Evolutionary conservation across 495 filamentous ascomycete species (phyloP).

Genomic region (Xylaria nigripes): DNA sequence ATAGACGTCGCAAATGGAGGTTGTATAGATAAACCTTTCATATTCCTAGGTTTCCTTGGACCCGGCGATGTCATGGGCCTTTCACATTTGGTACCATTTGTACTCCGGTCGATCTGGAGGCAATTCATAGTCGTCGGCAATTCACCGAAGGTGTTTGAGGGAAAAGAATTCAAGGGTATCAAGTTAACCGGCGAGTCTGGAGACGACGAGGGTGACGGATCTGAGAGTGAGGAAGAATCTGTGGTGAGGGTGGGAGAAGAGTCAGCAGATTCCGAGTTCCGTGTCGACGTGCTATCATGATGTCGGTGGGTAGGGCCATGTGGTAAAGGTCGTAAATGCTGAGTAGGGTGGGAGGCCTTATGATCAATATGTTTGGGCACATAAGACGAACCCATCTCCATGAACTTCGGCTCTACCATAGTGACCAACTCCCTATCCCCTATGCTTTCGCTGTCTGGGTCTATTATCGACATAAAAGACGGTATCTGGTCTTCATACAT

Average conservation of each 20-base stretch:
- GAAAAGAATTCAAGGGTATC: constrained; percentile 49
- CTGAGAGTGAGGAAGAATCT: constrained; percentile 79
- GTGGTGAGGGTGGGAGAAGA: constrained; percentile 90
- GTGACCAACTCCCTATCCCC: constrained; percentile 38
- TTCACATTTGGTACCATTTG: constrained; percentile 30
- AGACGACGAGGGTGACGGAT: constrained; percentile 83
- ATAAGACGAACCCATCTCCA: constrained; percentile 31
- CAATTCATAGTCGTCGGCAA: constrained; percentile 36
- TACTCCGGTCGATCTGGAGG: constrained; percentile 20
- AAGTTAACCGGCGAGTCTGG: constrained; percentile 73
- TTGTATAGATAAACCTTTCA: constrained; percentile 88
- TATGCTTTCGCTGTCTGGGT: constrained; percentile 38
- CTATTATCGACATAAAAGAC: constrained; percentile 66
- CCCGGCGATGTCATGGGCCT: constrained; percentile 58
- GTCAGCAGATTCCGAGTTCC: constrained; percentile 76
- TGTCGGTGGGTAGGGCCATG: constrained; percentile 44
- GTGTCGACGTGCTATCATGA: constrained; percentile 66
- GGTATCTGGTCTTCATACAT: constrained; percentile 60
- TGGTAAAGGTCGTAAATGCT: constrained; percentile 30
- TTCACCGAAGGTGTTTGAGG: constrained; percentile 37
- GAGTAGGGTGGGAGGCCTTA: constrained; percentile 13
- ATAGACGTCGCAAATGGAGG: constrained; percentile 50
- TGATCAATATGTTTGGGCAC: constrained; percentile 13
- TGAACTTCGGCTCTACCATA: constrained; percentile 37
- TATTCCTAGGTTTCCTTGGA: constrained; percentile 73